phyloP scores from a whole-genome alignment of 768 basidiomycete species.

The Lentinula boryana region DNA sequence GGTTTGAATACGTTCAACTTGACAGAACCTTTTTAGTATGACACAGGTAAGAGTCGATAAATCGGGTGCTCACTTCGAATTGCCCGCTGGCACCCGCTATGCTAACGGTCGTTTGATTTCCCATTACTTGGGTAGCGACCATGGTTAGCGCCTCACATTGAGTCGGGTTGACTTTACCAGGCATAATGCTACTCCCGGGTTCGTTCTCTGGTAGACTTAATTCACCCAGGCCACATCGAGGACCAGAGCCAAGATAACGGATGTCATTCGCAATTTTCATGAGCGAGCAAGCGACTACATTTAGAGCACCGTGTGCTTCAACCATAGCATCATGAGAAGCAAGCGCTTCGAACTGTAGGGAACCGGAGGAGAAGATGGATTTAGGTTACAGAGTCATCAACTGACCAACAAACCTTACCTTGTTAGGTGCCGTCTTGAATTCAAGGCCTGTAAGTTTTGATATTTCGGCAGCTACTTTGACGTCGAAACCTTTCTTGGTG shows the following conservation, averaged over 20 bases:
- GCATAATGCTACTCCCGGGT: conserved; percentile 99
- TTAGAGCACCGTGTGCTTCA: conserved; percentile 94
- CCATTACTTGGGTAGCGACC: conserved; percentile 98
- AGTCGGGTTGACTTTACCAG: conserved; percentile 98
- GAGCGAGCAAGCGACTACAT: conserved; percentile 91
- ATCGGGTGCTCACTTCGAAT: conserved; percentile 67
- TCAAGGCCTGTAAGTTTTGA: conserved; percentile 85
- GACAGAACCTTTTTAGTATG: conserved; percentile 6
- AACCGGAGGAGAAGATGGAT: neutral
- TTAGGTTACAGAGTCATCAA: neutral
- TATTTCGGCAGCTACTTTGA: conserved; percentile 88
- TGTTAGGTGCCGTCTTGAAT: conserved; percentile 98
- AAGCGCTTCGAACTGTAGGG: conserved; percentile 84
- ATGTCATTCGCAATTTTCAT: conserved; percentile 99
- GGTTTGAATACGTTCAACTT: conserved; percentile 99
- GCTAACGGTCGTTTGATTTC: conserved; percentile 91
- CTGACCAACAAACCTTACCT: conserved; percentile 40
- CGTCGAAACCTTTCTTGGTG: conserved; percentile 95
- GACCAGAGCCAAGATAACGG: conserved; percentile 94
- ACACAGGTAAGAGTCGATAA: neutral
- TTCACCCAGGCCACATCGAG: conserved; percentile 96
- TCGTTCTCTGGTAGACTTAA: conserved; percentile 95
- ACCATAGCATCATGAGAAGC: conserved; percentile 98
- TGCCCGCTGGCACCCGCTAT: conserved; percentile 94
- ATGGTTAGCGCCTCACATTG: conserved; percentile 99